phyloP scores from a whole-genome alignment of 2,329 filamentous ascomycete genomes.

The Davidsoniella eucalypti region DNA sequence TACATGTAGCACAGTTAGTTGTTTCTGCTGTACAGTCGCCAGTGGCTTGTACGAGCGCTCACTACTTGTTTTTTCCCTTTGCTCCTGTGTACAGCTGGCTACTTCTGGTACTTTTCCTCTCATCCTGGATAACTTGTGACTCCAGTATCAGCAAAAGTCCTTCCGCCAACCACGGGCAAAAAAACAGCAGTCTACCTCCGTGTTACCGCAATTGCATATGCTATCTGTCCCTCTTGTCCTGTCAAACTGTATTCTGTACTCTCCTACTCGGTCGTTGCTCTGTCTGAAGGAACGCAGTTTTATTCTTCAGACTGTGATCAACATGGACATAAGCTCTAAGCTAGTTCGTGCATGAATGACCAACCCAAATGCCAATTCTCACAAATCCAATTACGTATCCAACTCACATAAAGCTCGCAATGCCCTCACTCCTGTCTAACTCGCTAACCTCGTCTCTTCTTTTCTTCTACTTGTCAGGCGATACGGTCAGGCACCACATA shows the following conservation, averaged over 20 bases:
- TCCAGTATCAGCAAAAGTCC: not conserved
- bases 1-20: too few relatives aligned
- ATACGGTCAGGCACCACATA: slow-evolving; percentile 20
- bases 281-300: not conserved
- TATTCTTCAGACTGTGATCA: not conserved
- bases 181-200: slow-evolving; percentile 2
- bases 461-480: slow-evolving; percentile 1
- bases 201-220: too few relatives aligned
- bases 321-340: not conserved
- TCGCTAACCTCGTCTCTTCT: not conserved
- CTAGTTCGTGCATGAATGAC: too few relatives aligned
- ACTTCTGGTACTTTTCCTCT: slow-evolving; percentile 11
- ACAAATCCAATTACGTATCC: not conserved
- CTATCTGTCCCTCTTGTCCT: too few relatives aligned
- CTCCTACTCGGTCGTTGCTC: too few relatives aligned
- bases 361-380: too few relatives aligned
- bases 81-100: slow-evolving; percentile 1
- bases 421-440: too few relatives aligned
- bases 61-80: too few relatives aligned
- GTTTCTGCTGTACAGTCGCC: too few relatives aligned
- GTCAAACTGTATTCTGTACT: too few relatives aligned
- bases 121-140: too few relatives aligned
- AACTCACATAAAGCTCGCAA: not conserved
- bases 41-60: too few relatives aligned
- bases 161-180: slow-evolving; percentile 1